Percentiles rank a stretch among this genome's conserved stretches.
phyloP scores from a whole-genome alignment of 768 basidiomycete genomes.

The Lentinula detonsa region DNA sequence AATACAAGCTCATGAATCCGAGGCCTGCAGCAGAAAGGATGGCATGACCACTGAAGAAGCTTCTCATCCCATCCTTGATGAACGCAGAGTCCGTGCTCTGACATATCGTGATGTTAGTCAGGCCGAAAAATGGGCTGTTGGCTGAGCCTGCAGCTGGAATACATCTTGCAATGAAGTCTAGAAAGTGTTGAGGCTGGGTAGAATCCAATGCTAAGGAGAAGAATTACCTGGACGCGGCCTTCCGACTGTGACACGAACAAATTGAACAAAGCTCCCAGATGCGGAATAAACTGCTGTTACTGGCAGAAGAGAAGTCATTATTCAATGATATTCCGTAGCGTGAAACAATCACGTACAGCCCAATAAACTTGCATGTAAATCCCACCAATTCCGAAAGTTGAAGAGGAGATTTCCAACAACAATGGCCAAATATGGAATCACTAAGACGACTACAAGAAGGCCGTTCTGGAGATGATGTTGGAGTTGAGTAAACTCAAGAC shows the following conservation, averaged over 20 bases:
- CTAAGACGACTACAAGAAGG: not conserved
- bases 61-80: constrained; percentile 19
- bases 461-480: not conserved
- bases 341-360: constrained; percentile 11
- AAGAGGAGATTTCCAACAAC: constrained; percentile 14
- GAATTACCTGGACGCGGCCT: constrained; percentile 16
- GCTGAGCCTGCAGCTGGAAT: constrained; percentile 13
- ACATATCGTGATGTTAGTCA: constrained; percentile 16
- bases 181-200: not conserved
- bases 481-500: not conserved
- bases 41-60: constrained; percentile 22
- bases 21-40: constrained; percentile 15
- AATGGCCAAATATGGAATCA: constrained; percentile 11
- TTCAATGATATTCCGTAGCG: not conserved
- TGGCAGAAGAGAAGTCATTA: constrained; percentile 1
- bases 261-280: constrained; percentile 11
- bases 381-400: constrained; percentile 16
- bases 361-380: constrained; percentile 15
- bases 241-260: constrained; percentile 15
- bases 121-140: constrained; percentile 16
- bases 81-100: constrained; percentile 13
- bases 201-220: not conserved
- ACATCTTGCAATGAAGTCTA: constrained; percentile 19
- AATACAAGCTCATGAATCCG: constrained; percentile 16
- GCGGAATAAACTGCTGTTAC: constrained; percentile 13